phyloP scores from a whole-genome alignment of 202 grass and related monocot species.

The Carex arenaria region DNA sequence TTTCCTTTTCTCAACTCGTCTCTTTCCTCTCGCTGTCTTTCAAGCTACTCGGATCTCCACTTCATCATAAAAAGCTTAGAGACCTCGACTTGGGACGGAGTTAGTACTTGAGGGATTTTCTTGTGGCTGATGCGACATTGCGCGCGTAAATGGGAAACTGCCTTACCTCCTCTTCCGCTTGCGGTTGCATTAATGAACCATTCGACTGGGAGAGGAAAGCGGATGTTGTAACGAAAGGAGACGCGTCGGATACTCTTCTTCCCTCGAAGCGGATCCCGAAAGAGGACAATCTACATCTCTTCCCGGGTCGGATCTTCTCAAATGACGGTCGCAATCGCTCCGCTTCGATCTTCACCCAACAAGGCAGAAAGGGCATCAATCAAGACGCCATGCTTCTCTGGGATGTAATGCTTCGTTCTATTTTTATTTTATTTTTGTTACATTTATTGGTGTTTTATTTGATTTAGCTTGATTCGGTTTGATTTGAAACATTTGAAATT shows the following conservation, averaged over 20 bases:
- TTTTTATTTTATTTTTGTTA: not conserved
- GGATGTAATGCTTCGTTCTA: constrained; percentile 53
- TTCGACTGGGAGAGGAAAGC: constrained; percentile 24
- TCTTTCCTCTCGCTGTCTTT: not conserved
- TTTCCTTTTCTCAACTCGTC: not conserved
- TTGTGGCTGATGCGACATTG: constrained; percentile 15
- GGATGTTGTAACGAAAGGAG: constrained; percentile 35
- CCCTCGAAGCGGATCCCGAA: constrained; percentile 35
- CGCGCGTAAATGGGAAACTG: constrained; percentile 28
- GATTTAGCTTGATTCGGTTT: not conserved
- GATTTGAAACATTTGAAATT: not conserved
- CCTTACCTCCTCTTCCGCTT: not conserved
- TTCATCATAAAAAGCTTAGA: not conserved
- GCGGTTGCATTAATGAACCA: not conserved
- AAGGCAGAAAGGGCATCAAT: constrained; percentile 93
- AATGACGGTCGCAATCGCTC: constrained; percentile 72
- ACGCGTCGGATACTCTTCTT: not conserved
- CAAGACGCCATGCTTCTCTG: constrained; percentile 99
- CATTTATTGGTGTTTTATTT: not conserved
- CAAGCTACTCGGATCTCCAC: constrained; percentile 1
- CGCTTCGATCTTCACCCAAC: constrained; percentile 77
- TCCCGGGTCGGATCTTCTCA: constrained; percentile 86
- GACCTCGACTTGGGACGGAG: not conserved
- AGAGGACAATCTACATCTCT: constrained; percentile 60
- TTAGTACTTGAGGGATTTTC: not conserved